These are phyloP conservation scores for Cicer cuneatum DNA, from an alignment of 306 rosid species.

Conservation along the genomic window DNA sequence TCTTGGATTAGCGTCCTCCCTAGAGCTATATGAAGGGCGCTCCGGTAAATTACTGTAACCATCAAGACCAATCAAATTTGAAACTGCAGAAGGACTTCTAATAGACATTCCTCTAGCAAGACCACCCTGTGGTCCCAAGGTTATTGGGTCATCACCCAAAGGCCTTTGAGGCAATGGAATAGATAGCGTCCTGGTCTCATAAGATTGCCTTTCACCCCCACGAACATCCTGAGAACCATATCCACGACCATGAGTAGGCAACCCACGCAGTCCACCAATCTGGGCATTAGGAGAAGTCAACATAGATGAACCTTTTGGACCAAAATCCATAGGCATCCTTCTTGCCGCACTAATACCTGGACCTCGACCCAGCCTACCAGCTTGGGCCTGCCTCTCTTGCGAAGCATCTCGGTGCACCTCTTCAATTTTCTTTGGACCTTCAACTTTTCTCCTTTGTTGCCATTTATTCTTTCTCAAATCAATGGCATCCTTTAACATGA, in stretches of 20 bases:
- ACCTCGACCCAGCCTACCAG: constrained; percentile 80
- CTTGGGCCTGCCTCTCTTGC: constrained; percentile 81
- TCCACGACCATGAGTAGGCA: constrained; percentile 66
- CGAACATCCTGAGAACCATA: constrained; percentile 78
- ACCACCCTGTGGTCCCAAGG: constrained; percentile 93
- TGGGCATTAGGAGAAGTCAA: constrained; percentile 62
- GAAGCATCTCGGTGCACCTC: constrained; percentile 98
- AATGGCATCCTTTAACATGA: constrained; percentile 88
- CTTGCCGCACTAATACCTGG: constrained; percentile 60
- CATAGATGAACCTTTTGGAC: constrained; percentile 69
- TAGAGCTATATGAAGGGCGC: constrained; percentile 50
- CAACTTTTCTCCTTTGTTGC: constrained; percentile 94
- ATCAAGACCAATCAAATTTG: constrained; percentile 57
- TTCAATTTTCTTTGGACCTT: constrained; percentile 97
- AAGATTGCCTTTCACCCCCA: constrained; percentile 60
- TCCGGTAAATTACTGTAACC: constrained; percentile 64
- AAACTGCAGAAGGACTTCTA: constrained; percentile 66
- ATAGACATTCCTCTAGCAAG: constrained; percentile 91
- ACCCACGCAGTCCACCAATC: constrained; percentile 70
- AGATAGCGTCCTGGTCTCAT: constrained; percentile 67
- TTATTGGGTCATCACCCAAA: constrained; percentile 69
- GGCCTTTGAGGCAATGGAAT: constrained; percentile 70
- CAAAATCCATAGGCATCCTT: constrained; percentile 70
- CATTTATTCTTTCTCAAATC: constrained; percentile 91
- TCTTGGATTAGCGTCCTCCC: constrained; percentile 62